Conservation (phyloP, 2,329 filamentous ascomycete genomes). For the Microthyrium microscopicum region DNA sequence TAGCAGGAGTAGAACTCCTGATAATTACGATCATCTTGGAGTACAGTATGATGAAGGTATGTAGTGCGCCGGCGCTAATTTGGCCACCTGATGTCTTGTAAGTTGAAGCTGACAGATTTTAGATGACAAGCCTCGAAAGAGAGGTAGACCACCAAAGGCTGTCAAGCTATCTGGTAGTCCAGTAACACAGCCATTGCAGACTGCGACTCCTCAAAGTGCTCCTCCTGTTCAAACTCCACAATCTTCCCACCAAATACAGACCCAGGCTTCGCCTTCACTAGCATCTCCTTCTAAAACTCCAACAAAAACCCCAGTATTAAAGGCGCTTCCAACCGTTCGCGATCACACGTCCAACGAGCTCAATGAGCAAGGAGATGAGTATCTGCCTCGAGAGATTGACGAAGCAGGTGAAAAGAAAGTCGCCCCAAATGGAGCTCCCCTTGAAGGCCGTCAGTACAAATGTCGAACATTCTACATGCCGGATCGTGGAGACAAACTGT, state of each 20-base stretch:
- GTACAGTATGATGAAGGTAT: background rate
- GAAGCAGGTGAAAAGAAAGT: slow-evolving; percentile 93
- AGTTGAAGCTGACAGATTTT: too few species aligned
- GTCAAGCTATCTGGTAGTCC: slow-evolving; percentile 43
- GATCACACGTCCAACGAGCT: slow-evolving; percentile 97
- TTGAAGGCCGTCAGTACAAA: slow-evolving; percentile 72
- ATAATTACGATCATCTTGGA: slow-evolving; percentile 11
- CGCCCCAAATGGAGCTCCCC: slow-evolving; percentile 60
- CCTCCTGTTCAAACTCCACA: slow-evolving; percentile 35
- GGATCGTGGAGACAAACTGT: slow-evolving; percentile 79
- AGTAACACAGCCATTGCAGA: slow-evolving; percentile 33
- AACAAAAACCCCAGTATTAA: slow-evolving; percentile 62
- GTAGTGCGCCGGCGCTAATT: slow-evolving; percentile 12
- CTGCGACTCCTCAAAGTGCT: slow-evolving; percentile 34
- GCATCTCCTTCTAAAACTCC: slow-evolving; percentile 64
- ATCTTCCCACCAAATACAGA: slow-evolving; percentile 32
- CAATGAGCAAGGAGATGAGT: slow-evolving; percentile 78
- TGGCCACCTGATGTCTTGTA: too few species aligned
- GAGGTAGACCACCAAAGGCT: slow-evolving; percentile 45
- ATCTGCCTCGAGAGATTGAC: slow-evolving; percentile 83
- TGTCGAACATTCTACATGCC: slow-evolving; percentile 90
- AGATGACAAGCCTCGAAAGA: slow-evolving; percentile 21
- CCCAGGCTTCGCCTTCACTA: slow-evolving; percentile 39
- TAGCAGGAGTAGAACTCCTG: slow-evolving; percentile 25
- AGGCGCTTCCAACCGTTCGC: slow-evolving; percentile 85